Evolutionary conservation across 2,329 filamentous ascomycete genomes (phyloP), one percentile per base, ranked within the genome.

Genomic region (Dothideomycetidae sp.): DNA sequence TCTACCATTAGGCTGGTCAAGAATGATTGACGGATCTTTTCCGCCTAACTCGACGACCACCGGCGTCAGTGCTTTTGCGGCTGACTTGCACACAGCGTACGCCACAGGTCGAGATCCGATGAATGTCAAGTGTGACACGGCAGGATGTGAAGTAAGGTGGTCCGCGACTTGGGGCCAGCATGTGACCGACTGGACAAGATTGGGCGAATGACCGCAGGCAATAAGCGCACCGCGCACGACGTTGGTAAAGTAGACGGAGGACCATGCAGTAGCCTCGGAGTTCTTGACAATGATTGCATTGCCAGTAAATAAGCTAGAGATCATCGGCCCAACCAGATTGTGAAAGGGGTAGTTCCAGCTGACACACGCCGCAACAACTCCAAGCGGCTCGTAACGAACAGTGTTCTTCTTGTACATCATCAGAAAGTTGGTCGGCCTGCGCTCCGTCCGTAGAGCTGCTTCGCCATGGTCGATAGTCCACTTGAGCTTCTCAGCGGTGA

Each of bases 251-350:
- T 88, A 93, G 5, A 65, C 58, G 5, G 81, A 78, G 43, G 80
- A 92, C 90, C 90, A 98, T 37, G 86, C 88, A 0, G 88, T 96
- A 58, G 88, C 82, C 60, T 98, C 90, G 35, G 84, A 93, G 33
- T 81, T 82, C 63, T 98, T 98, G 57, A 96, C 80, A 29, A 98
- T 68, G 46, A 96, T 79, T 36, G 75, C 83, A 54, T 96, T 94
- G 32, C 90, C 90, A 10, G 86, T 71, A 55, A 96, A 96, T 35
- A 96, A 70, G 11, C 82, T 77, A 47, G 82, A 86, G 54, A 96
- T 92, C 47, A 94, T 72, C 10, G 88, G 90, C 0, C 82, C 84
- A 32, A 96, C 73, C 45, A 96, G 68, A 60, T 98, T 98, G 63
- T 98, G 90, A 59, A 96, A 93, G 10, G 53, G 53, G 32, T 56